Evolutionary conservation across 2,329 filamentous ascomycete species (phyloP), one percentile per base, ranked within the genome.

Genomic region (Diaporthe velutina): DNA sequence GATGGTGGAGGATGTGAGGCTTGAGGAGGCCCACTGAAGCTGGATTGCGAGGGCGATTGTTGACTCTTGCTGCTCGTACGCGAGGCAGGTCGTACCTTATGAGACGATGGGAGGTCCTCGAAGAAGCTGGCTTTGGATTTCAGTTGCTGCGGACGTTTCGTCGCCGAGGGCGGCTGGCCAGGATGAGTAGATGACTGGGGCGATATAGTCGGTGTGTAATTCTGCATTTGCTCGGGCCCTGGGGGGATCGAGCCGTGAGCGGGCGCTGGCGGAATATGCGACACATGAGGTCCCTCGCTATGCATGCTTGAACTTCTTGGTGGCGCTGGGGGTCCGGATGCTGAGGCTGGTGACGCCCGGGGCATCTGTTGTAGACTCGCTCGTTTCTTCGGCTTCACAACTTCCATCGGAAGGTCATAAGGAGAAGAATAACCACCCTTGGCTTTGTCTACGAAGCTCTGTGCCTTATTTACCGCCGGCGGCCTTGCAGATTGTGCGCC

Each of bases 381-480:
- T 70, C 93, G 87, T 86, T 93, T 93, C 82, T 92, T 88, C 80
- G 93, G 91, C 78, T 93, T 93, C 38, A 93, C 90, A 40, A 99
- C 90, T 72, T 98, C 96, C 84, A 97, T 94, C 5, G 97, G 97
- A 28, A 99, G 88, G 84, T 99, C 97, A 80, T 98, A 99, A 0
- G 97, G 97, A 28, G 96, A 98, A 66, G 93, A 90, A 82, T 99
- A 99, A 10, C 96, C 96, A 73, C 94, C 94, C 84, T 98, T 98
- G 4, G 95, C 87, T 83, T 97, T 97, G 83, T 96, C 93, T 8
- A 90, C 95, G 83, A 98, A 99, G 83, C 96, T 98, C 81, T 97
- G 92, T 1, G 91, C 88, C 83, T 91, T 92, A 40, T 84, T 83
- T 74, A 89, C 79, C 76, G 89, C 85, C 15, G 64, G 64, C n/a